Percentiles rank a stretch among this genome's conserved stretches.
These are phyloP conservation scores for Fusarium camptoceras DNA, from an alignment of 2,329 filamentous ascomycete genomes.

Conservation along the genomic window DNA sequence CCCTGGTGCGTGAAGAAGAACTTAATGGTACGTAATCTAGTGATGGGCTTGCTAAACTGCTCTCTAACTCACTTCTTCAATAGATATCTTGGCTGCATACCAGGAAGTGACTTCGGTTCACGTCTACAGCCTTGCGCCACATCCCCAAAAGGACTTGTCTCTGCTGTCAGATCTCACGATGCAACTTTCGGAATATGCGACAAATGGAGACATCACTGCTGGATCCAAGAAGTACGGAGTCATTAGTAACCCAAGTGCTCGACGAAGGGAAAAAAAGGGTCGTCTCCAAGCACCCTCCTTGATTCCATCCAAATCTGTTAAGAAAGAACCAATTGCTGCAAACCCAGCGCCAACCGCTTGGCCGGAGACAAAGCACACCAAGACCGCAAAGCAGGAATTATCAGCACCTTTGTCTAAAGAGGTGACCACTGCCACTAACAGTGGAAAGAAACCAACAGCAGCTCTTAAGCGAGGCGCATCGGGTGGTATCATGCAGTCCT, in stretches of 20 bases:
- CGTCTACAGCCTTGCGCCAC: conserved; percentile 84
- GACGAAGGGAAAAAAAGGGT: conserved; percentile 59
- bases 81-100: conserved; percentile 76
- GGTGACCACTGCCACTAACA: conserved; percentile 43
- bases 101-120: conserved; percentile 82
- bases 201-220: conserved; percentile 69
- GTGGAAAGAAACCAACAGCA: conserved; percentile 51
- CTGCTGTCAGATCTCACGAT: conserved; percentile 76
- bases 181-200: conserved; percentile 67
- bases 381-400: conserved; percentile 49
- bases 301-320: conserved; percentile 41
- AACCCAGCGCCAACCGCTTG: conserved; percentile 26
- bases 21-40: conserved; percentile 65
- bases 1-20: conserved; percentile 77
- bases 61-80: conserved; percentile 25
- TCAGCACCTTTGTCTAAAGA: conserved; percentile 41
- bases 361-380: conserved; percentile 21
- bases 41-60: background rate
- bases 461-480: conserved; percentile 69
- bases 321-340: conserved; percentile 29
- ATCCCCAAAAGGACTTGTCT: conserved; percentile 75
- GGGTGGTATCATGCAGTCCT: conserved; percentile 79
- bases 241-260: conserved; percentile 79
- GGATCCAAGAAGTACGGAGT: conserved; percentile 74
- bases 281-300: conserved; percentile 44